Evolutionary conservation across 208 protist genomes (phyloP).

Genomic region (Acanthamoeba healyi): DNA sequence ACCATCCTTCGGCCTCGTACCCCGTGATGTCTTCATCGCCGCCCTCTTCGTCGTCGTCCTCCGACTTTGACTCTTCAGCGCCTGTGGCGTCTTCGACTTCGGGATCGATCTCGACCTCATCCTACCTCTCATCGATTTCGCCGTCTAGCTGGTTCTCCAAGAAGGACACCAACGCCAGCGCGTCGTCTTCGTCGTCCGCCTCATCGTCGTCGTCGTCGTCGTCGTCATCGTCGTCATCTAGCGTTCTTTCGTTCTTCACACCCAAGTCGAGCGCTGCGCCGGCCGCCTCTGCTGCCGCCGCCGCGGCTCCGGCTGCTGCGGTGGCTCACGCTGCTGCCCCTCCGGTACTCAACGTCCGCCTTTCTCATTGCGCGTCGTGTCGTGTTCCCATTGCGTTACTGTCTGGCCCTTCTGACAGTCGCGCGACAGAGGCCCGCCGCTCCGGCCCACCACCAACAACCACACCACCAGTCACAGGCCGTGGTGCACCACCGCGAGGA

Average conservation of each 20-base stretch:
- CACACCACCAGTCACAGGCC: background rate
- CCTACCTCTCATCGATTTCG: background rate
- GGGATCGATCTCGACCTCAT: background rate
- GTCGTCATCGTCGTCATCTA: background rate
- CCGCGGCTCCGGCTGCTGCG: background rate
- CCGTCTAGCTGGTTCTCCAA: background rate
- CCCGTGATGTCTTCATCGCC: background rate
- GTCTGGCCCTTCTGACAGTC: background rate
- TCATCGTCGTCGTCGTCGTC: background rate
- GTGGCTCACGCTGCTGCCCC: background rate
- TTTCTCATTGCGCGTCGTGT: too few species aligned
- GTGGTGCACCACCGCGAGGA: background rate
- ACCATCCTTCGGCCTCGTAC: background rate
- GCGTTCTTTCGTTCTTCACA: background rate
- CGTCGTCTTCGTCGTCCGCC: background rate
- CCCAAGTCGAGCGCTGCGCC: conserved; percentile 4
- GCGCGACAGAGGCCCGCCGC: background rate
- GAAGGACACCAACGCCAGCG: background rate
- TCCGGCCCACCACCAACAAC: background rate
- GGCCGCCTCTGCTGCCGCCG: background rate
- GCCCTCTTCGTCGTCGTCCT: background rate
- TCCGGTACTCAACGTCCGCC: background rate
- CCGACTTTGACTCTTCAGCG: too few species aligned
- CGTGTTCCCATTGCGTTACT: background rate
- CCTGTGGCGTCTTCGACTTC: background rate